Evolutionary conservation across 495 filamentous ascomycete species (phyloP), one percentile per base, ranked within the genome.

Genomic region (Penicillium macrosclerotiorum): DNA sequence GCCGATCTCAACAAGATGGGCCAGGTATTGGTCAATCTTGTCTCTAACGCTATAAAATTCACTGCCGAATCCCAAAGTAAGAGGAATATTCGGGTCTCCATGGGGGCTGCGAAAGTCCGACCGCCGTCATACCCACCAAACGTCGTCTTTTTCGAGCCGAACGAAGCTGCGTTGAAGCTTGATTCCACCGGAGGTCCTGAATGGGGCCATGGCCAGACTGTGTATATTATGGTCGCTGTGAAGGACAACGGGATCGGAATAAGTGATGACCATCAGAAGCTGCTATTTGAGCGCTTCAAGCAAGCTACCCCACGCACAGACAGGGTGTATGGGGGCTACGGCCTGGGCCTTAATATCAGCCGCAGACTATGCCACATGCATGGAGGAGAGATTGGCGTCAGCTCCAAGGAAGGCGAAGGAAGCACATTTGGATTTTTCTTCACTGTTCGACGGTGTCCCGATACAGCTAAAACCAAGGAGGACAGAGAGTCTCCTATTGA

Each of bases 351-450:
- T 4, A 94, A 90, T 66, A 90, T 94, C 42, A 88, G 83, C 22
- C 72, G 86, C 27, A 80, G 84, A 42, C 68, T 95, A 6, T 87
- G 85, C 14, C 87, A 92, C 52, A 60, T 93, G 9, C 88, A 91
- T 67, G 88, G 88, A 16, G 89, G 89, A 5, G 85, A 90, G 47
- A 90, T 94, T 44, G 88, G 88, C 2, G 87, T 93, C 1, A 74
- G 79, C 13, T 88, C 86, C 3, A 74, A 81, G 52, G 72, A 83
- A 40, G 86, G 83, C 6, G 63, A 81, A 30, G 89, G 89, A 13
- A 89, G 85, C 59, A 90, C 86, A 0, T 95, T 95, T 66, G 85
- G 85, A 11, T 95, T 95, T 62, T 92, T 90, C 59, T 79, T 90
- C 53, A 78, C 79, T 45, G 77, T 83, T 2, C 64, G 79, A 24